These are phyloP conservation scores for Colletotrichum echinochloae DNA, from an alignment of 2,329 filamentous ascomycete genomes.

Conservation along the genomic window DNA sequence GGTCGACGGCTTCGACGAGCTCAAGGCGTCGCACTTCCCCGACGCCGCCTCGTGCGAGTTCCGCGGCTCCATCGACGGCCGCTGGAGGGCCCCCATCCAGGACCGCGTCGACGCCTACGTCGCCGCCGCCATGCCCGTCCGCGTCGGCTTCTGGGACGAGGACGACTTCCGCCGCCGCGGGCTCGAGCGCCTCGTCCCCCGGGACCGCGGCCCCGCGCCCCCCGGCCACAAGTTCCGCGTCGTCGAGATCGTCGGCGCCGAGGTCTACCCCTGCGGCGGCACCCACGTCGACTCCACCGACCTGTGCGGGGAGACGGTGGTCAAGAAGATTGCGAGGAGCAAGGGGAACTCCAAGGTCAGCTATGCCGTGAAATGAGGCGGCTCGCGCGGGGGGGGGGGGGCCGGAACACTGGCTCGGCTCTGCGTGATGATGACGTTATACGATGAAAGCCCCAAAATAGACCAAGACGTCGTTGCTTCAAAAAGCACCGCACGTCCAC, in stretches of 20 bases:
- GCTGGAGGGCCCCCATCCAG: constrained; percentile 73
- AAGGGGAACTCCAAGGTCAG: constrained; percentile 74
- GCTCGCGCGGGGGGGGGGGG: too few relatives aligned
- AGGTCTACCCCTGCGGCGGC: constrained; percentile 80
- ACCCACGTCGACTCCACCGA: constrained; percentile 76
- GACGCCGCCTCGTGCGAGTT: constrained; percentile 77
- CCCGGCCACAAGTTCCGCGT: constrained; percentile 71
- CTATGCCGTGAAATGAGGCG: constrained; percentile 48
- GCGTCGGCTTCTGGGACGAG: constrained; percentile 76
- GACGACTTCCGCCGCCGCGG: constrained; percentile 68
- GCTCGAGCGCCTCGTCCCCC: constrained; percentile 66
- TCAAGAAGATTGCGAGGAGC: constrained; percentile 74
- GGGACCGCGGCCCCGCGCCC: constrained; percentile 57
- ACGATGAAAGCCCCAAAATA: background rate
- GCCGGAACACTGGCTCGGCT: too few relatives aligned
- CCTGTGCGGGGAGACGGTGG: constrained; percentile 68
- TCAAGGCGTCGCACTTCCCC: constrained; percentile 79
- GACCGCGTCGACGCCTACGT: constrained; percentile 69
- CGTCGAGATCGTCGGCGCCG: constrained; percentile 75
- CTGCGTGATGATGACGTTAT: too few relatives aligned
- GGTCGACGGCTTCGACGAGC: constrained; percentile 69
- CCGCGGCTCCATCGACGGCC: constrained; percentile 72
- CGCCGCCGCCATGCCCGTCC: constrained; percentile 65
- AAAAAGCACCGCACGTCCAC: too few relatives aligned
- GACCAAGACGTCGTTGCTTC: background rate